phyloP scores from a whole-genome alignment of 805 yeast genomes.

The Candida endomychidarum region DNA sequence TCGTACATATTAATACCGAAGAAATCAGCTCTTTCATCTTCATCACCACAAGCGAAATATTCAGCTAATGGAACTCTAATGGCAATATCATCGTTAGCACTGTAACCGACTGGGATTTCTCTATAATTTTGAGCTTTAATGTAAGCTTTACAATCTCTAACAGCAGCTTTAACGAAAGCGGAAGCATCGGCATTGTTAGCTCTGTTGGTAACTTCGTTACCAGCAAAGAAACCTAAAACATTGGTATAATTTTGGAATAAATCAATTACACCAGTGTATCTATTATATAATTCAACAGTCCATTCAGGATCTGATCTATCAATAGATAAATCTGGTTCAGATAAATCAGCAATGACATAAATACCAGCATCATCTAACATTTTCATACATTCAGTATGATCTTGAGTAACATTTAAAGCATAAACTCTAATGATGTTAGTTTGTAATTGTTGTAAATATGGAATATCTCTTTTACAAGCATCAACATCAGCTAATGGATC shows the following conservation, averaged over 20 bases:
- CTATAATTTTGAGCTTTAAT: constrained; percentile 61
- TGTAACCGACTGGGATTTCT: constrained; percentile 76
- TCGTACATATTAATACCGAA: constrained; percentile 89
- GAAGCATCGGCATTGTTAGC: constrained; percentile 68
- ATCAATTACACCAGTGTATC: constrained; percentile 73
- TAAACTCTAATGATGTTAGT: constrained; percentile 78
- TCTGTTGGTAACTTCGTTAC: constrained; percentile 79
- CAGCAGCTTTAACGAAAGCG: constrained; percentile 79
- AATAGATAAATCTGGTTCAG: constrained; percentile 66
- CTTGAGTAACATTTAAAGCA: constrained; percentile 62
- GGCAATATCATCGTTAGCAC: constrained; percentile 70
- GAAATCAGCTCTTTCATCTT: constrained; percentile 67
- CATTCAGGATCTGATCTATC: constrained; percentile 63
- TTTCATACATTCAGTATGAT: constrained; percentile 70
- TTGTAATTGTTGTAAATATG: constrained; percentile 58
- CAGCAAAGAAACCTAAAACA: constrained; percentile 80
- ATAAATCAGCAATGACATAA: constrained; percentile 85
- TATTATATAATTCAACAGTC: constrained; percentile 58
- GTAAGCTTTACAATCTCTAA: constrained; percentile 73
- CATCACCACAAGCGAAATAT: constrained; percentile 74
- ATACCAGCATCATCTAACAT: constrained; percentile 79
- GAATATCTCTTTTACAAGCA: constrained; percentile 71
- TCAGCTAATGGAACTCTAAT: constrained; percentile 71
- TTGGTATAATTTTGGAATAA: constrained; percentile 67
- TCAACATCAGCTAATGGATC: constrained; percentile 70